Conservation (phyloP, 257 asterid species). For the Solanum dulcamara region DNA sequence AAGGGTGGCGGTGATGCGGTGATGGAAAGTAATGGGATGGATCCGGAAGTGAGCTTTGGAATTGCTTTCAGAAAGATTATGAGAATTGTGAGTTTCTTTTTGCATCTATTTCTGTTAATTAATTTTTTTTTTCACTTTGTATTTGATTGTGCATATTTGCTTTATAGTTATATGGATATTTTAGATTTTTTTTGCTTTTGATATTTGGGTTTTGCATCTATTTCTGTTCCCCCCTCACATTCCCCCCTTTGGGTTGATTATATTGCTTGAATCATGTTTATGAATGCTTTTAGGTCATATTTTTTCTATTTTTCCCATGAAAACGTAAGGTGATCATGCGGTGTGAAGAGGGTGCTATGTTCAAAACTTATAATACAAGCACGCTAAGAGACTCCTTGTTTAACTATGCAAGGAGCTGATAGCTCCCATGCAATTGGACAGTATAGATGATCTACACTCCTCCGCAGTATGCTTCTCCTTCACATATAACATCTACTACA, state of each 20-base stretch:
- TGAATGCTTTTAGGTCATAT: not conserved
- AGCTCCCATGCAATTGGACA: not conserved
- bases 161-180: not conserved
- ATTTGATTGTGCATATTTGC: not conserved
- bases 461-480: not conserved
- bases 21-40: conserved; percentile 35
- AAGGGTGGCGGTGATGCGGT: not conserved
- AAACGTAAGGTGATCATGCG: not conserved
- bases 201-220: not conserved
- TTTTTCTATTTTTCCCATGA: not conserved
- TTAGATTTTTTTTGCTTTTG: not conserved
- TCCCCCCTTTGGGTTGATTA: not conserved
- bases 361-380: not conserved
- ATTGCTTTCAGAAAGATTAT: conserved; percentile 74
- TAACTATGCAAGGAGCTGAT: not conserved
- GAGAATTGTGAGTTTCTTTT: conserved; percentile 62
- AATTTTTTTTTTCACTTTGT: not conserved
- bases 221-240: too few species aligned
- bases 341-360: not conserved
- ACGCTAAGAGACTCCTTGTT: not conserved
- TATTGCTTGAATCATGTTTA: not conserved
- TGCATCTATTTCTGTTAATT: not conserved
- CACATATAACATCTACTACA: not conserved
- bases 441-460: not conserved
- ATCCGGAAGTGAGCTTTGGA: conserved; percentile 66